Evolutionary conservation across 2,329 filamentous ascomycete species (phyloP).

Genomic region (Gyromitra esculenta): DNA sequence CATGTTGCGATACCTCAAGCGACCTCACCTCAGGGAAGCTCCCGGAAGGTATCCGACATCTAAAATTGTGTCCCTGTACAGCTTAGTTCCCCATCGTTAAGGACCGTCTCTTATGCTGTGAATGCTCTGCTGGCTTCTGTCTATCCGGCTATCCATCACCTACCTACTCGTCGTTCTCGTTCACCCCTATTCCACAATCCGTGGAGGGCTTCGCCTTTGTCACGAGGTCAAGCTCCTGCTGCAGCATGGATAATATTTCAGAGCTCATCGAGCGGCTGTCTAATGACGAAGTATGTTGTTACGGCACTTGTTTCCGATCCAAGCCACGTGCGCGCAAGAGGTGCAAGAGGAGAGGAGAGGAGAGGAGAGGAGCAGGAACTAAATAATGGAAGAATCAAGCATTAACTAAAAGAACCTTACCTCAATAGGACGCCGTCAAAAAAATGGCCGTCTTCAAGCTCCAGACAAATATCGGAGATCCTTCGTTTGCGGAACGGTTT

Average conservation of each 20-base stretch:
- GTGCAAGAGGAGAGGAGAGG: background rate
- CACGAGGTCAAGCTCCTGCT: constrained; percentile 16
- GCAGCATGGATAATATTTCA: constrained; percentile 57
- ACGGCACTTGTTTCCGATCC: constrained; percentile 37
- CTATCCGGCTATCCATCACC: constrained; percentile 16
- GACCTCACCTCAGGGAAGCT: constrained; percentile 21
- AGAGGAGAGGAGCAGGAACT: background rate
- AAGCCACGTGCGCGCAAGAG: constrained; percentile 13
- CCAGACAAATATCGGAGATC: constrained; percentile 93
- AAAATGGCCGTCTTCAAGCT: constrained; percentile 99
- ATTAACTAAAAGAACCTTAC: constrained; percentile 57
- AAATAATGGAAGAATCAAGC: constrained; percentile 10
- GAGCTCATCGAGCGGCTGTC: constrained; percentile 58
- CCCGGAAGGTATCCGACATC: background rate
- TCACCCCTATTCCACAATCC: constrained; percentile 38
- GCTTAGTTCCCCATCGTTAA: constrained; percentile 6
- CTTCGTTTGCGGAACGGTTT: constrained; percentile 95
- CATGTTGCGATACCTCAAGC: constrained; percentile 15
- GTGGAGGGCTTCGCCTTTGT: background rate
- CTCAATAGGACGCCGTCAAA: constrained; percentile 80
- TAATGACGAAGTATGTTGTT: constrained; percentile 56
- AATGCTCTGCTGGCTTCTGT: constrained; percentile 25
- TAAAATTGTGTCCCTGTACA: constrained; percentile 5
- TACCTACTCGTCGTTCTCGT: constrained; percentile 4
- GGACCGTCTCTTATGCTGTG: constrained; percentile 29